A percentile compares a stretch with the other conserved stretches of the same genome.
Evolutionary conservation across 768 basidiomycete species (phyloP).

Genomic region (Tricholoma hemisulphureum): DNA sequence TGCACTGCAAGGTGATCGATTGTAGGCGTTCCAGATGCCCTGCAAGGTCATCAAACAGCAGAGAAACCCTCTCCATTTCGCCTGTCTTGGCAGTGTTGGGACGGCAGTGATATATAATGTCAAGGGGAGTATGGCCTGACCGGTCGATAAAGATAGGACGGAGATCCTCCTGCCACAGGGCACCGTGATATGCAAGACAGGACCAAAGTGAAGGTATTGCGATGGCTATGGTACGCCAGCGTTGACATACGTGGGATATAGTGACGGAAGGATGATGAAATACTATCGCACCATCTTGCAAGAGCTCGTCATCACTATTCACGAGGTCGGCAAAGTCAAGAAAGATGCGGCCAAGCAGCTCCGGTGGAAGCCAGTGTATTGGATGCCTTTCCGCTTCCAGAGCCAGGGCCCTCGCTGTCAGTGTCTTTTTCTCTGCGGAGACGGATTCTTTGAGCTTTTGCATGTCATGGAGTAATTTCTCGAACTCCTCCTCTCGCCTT

Average conservation of each 20-base stretch:
- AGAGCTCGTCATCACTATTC: conserved; percentile 24
- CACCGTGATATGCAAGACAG: conserved; percentile 29
- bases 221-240: conserved; percentile 48
- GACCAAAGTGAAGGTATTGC: conserved; percentile 47
- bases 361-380: conserved; percentile 50
- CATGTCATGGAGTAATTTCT: conserved; percentile 41
- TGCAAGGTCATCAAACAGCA: neutral
- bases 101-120: neutral
- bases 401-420: conserved; percentile 24
- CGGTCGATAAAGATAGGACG: conserved; percentile 12
- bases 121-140: conserved; percentile 15
- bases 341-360: conserved; percentile 48
- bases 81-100: neutral
- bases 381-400: conserved; percentile 44
- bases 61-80: neutral
- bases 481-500: conserved; percentile 39
- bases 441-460: conserved; percentile 35
- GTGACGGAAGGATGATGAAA: conserved; percentile 35
- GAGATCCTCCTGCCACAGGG: conserved; percentile 17
- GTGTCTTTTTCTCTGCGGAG: conserved; percentile 28
- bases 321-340: conserved; percentile 19
- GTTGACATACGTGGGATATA: conserved; percentile 48
- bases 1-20: neutral
- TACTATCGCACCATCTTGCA: conserved; percentile 13
- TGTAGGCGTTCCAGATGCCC: neutral